These are phyloP conservation scores for Aspergillus cristatus DNA, from an alignment of 495 filamentous ascomycete genomes.

Conservation along the genomic window DNA sequence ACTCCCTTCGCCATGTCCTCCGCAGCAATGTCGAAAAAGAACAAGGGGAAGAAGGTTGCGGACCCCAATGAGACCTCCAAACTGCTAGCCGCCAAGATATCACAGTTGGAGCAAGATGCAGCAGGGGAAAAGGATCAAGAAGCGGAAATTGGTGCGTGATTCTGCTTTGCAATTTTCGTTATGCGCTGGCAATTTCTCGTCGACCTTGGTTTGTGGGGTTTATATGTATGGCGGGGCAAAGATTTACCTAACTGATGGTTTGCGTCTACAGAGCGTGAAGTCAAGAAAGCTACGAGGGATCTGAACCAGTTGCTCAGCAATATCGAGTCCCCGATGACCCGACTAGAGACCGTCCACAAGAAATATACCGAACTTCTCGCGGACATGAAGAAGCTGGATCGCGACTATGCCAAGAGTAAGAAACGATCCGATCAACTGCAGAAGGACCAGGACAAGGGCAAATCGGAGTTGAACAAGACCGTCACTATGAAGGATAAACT, in stretches of 20 bases:
- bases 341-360: constrained; percentile 81
- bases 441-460: constrained; percentile 87
- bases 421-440: constrained; percentile 91
- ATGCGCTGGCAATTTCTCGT: constrained; percentile 5
- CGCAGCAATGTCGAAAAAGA: constrained; percentile 45
- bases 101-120: constrained; percentile 85
- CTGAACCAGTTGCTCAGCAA: constrained; percentile 70
- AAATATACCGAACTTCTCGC: constrained; percentile 84
- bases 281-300: constrained; percentile 89
- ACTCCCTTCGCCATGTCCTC: constrained; percentile 28
- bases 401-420: constrained; percentile 89
- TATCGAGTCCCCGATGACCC: constrained; percentile 61
- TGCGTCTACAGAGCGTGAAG: constrained; percentile 61
- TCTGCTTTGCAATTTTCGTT: constrained; percentile 9
- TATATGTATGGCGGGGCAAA: constrained; percentile 2
- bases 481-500: constrained; percentile 84
- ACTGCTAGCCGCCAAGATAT: constrained; percentile 84
- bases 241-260: constrained; percentile 12
- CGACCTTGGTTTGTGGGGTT: background rate
- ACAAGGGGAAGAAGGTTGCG: constrained; percentile 65
- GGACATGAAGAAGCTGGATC: constrained; percentile 90
- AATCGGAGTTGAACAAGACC: constrained; percentile 80
- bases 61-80: constrained; percentile 84
- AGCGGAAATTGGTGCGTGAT: constrained; percentile 83
- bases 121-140: constrained; percentile 94